Evolutionary conservation across 1,139 yeast genomes (phyloP).

Genomic region (Taphrina confusa): DNA sequence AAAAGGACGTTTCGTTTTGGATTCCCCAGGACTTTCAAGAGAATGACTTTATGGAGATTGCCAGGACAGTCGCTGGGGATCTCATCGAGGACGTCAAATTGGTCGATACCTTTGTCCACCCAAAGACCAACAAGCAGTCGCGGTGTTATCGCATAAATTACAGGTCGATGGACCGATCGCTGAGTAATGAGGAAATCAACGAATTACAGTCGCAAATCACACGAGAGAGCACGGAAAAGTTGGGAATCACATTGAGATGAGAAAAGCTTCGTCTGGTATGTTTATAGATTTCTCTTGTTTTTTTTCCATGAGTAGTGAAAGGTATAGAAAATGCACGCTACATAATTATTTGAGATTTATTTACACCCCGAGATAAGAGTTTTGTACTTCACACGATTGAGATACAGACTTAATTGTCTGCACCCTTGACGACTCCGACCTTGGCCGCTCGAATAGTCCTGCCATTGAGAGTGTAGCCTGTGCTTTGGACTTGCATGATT

Average conservation of each 20-base stretch:
- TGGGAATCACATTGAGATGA: conserved; percentile 19
- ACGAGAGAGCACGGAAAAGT: conserved; percentile 13
- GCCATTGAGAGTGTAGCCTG: conserved; percentile 81
- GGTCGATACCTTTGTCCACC: conserved; percentile 76
- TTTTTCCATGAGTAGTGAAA: conserved; percentile 4
- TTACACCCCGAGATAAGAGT: neutral
- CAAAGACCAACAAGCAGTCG: conserved; percentile 72
- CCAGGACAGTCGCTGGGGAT: conserved; percentile 78
- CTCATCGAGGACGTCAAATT: conserved; percentile 80
- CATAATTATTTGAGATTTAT: neutral
- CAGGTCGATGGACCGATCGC: conserved; percentile 91
- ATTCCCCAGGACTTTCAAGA: conserved; percentile 60
- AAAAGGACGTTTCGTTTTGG: conserved; percentile 92
- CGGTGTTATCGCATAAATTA: conserved; percentile 88
- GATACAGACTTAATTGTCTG: conserved; percentile 42
- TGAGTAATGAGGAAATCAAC: conserved; percentile 81
- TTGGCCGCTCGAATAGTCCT: conserved; percentile 94
- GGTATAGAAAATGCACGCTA: conserved; percentile 11
- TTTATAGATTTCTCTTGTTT: neutral
- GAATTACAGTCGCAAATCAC: conserved; percentile 66
- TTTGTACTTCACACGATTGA: neutral
- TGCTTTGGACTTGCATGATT: conserved; percentile 88
- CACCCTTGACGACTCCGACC: conserved; percentile 84
- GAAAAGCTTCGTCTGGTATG: too few relatives aligned
- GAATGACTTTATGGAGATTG: conserved; percentile 92